Base-by-base conservation (phyloP, 2,329 filamentous ascomycete genomes). In the Colletotrichum agaves region DNA sequence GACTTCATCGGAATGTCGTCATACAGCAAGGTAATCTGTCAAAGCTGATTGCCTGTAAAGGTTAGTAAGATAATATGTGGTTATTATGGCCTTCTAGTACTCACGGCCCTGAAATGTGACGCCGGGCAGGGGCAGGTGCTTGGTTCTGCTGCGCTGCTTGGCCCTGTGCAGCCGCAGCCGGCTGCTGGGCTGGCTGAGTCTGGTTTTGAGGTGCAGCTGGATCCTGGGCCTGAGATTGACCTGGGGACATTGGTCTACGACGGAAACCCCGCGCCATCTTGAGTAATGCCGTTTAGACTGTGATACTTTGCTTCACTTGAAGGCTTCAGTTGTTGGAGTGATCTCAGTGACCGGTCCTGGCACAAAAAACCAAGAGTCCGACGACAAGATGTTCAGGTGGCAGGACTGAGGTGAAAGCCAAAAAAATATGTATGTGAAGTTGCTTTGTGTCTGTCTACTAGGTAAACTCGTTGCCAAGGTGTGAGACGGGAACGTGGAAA, bases 11-110 rank as follows among this genome's bases (percentile, higher is more conserved):
- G 8, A 17, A 4, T 8, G 37, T 27, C 33, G 72, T 52, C 81
- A 71, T 71, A 84, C 82, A 23, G 84, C 84, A 47, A 87, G 76
- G 67, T 85, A 87, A 70, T 86, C 83, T 2, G 84, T 87, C 73
- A 87, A 74, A 13, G 85, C 85, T 19, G 85, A 87, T 75, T 85
- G 83, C 3, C 80, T 82, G 47, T n/a, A 23, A 1, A 39, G 2
- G 56, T 69, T n/a, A 69, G 53, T 15, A 11, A 46, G n/a, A 21
- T 10, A 33, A 33, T 10, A 31, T 3, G 21, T 37, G 12, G 3
- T 15, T 8, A 10, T 23, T 8, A 11, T 39, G 46, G 10, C 5
- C 13, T 7, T 17, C 13, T 17, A 35, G n/a, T 27, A 49, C 65
- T 65, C 44, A 68, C 65, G 65, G 65, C 49, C 65, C 65, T 12